phyloP scores from a whole-genome alignment of 139 green algal species.

The Volvox africanus region DNA sequence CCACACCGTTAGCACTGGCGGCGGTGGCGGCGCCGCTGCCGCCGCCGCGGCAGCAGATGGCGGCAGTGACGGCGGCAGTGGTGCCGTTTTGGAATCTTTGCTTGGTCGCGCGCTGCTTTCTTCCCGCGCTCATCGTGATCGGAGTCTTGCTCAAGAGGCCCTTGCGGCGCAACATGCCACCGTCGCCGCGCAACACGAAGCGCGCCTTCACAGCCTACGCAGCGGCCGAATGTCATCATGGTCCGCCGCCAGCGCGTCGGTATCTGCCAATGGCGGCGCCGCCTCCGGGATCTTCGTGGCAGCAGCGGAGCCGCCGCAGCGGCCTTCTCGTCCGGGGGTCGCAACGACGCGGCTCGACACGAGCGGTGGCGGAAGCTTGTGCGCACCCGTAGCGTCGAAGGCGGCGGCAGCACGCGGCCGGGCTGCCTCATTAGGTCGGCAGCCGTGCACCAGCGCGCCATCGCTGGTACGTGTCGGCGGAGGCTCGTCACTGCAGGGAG shows the following conservation, averaged over 20 bases:
- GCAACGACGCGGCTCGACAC: background rate
- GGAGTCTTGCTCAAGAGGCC: slow-evolving; percentile 54
- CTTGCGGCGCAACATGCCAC: slow-evolving; percentile 49
- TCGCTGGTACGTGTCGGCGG: background rate
- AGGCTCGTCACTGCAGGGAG: background rate
- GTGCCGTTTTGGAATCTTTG: slow-evolving; percentile 1
- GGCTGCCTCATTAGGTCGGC: background rate
- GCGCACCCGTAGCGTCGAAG: background rate
- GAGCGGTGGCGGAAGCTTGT: background rate
- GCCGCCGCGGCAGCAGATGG: background rate
- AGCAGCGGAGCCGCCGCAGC: background rate
- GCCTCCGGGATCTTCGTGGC: background rate
- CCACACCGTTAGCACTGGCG: background rate
- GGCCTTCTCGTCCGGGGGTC: background rate
- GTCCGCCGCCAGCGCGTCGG: background rate
- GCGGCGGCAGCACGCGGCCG: too few relatives aligned
- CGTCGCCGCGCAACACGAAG: slow-evolving; percentile 23
- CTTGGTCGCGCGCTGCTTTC: background rate
- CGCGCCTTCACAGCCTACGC: slow-evolving; percentile 3
- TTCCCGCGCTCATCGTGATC: slow-evolving; percentile 44
- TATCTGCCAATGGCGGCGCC: background rate
- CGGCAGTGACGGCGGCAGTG: background rate
- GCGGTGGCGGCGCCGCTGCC: background rate
- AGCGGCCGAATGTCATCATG: slow-evolving; percentile 5
- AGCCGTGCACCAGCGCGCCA: too few relatives aligned